A percentile compares a stretch with the other conserved stretches of the same genome.
Evolutionary conservation across 2,329 filamentous ascomycete species (phyloP).

Genomic region (Celoporthe dispersa): DNA sequence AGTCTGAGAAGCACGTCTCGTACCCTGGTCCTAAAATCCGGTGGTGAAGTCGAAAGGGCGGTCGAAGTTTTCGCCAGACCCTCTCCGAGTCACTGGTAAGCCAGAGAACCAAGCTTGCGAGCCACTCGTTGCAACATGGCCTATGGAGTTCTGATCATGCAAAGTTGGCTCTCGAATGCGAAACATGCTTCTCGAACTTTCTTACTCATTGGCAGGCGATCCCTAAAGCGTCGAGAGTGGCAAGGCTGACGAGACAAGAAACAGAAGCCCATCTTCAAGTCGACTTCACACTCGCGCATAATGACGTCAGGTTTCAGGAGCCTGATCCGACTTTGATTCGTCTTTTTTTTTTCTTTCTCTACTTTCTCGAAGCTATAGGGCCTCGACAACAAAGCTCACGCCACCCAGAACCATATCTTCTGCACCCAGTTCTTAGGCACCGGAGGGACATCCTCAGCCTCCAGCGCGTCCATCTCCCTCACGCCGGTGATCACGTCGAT

Average conservation of each 20-base stretch:
- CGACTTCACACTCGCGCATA: background rate
- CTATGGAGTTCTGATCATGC: background rate
- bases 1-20: background rate
- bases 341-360: too few relatives aligned
- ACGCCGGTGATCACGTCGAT: slow-evolving; percentile 63
- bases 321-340: too few relatives aligned
- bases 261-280: background rate
- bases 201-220: too few relatives aligned
- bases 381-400: slow-evolving; percentile 36
- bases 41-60: background rate
- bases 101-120: background rate
- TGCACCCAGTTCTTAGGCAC: slow-evolving; percentile 56
- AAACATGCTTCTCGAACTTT: background rate
- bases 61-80: background rate
- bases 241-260: background rate
- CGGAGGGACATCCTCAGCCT: slow-evolving; percentile 50
- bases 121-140: background rate
- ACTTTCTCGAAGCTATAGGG: background rate
- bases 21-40: background rate
- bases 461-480: slow-evolving; percentile 65
- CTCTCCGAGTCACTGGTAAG: background rate
- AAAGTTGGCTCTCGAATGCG: background rate
- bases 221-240: too few relatives aligned
- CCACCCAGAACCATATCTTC: slow-evolving; percentile 62
- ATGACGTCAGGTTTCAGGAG: background rate